A percentile compares a stretch with the other conserved stretches of the same genome.
Evolutionary conservation across 1,284 basidiomycete species (phyloP).

Genomic region (Irpex sp.): DNA sequence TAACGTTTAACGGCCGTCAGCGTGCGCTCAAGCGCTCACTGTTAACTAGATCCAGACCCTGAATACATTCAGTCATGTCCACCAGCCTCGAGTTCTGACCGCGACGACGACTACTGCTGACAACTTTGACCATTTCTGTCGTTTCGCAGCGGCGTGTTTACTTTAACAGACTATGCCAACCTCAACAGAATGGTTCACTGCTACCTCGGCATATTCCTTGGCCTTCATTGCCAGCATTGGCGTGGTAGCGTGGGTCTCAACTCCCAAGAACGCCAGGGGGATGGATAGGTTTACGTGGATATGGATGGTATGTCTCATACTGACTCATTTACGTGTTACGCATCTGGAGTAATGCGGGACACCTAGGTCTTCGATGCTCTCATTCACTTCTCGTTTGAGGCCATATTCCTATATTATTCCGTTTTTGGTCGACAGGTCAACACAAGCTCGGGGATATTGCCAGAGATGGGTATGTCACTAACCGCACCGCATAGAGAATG

Average conservation of each 20-base stretch:
- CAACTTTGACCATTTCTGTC: neutral
- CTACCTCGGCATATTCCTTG: conserved; percentile 63
- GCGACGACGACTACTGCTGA: neutral
- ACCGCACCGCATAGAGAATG: neutral
- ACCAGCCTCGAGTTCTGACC: neutral
- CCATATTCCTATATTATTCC: conserved; percentile 73
- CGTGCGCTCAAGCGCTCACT: no score
- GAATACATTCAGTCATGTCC: no score
- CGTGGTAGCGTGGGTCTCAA: conserved; percentile 44
- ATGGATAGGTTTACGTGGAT: conserved; percentile 68
- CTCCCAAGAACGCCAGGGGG: conserved; percentile 58
- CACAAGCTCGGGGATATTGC: conserved; percentile 63
- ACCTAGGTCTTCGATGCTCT: conserved; percentile 69
- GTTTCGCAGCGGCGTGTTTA: neutral
- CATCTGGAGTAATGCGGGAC: neutral
- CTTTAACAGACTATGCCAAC: neutral
- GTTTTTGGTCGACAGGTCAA: conserved; percentile 71
- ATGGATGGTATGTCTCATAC: conserved; percentile 56
- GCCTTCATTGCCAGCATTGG: conserved; percentile 51
- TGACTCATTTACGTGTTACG: neutral
- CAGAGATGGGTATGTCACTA: conserved; percentile 66
- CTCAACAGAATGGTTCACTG: conserved; percentile 40
- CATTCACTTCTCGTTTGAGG: conserved; percentile 78
- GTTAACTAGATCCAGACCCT: no score
- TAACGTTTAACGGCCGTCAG: no score